phyloP scores from a whole-genome alignment of 2,329 filamentous ascomycete species.

The Neofusicoccum laricinum region DNA sequence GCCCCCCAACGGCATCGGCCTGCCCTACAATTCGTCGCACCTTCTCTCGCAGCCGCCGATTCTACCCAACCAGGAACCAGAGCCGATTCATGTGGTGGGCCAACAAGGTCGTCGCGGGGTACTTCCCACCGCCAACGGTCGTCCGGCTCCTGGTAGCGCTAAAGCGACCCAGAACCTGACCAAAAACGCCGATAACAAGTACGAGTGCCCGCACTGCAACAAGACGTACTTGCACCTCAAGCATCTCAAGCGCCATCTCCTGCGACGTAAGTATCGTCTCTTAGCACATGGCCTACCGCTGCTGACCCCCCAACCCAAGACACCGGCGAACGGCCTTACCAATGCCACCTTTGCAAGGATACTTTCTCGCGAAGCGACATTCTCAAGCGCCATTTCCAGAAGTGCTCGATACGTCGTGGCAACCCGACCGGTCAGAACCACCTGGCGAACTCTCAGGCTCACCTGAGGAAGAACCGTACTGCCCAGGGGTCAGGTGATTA shows the following conservation, averaged over 20 bases:
- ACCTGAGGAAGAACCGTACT: conserved; percentile 67
- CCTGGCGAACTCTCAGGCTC: conserved; percentile 85
- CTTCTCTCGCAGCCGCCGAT: conserved; percentile 29
- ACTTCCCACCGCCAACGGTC: conserved; percentile 82
- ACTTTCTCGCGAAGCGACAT: conserved; percentile 98
- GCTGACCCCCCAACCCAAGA: conserved; percentile 54
- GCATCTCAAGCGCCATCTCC: conserved; percentile 92
- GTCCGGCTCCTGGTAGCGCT: conserved; percentile 73
- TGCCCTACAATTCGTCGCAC: conserved; percentile 33
- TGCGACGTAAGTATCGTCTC: conserved; percentile 74
- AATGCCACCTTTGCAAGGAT: conserved; percentile 96
- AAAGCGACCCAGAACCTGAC: conserved; percentile 84
- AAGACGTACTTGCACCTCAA: conserved; percentile 98
- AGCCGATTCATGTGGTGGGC: conserved; percentile 87
- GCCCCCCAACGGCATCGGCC: conserved; percentile 38
- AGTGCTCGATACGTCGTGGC: conserved; percentile 93
- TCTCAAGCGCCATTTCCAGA: conserved; percentile 97
- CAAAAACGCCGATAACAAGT: conserved; percentile 97
- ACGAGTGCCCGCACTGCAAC: conserved; percentile 95
- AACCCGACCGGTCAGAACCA: conserved; percentile 95
- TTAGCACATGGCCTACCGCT: background rate
- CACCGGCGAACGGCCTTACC: conserved; percentile 96
- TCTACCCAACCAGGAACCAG: conserved; percentile 44
- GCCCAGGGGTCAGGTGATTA: conserved; percentile 29
- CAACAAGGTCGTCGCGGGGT: conserved; percentile 92